Evolutionary conservation across 2,329 filamentous ascomycete species (phyloP).

Genomic region (Colletotrichum sp.): DNA sequence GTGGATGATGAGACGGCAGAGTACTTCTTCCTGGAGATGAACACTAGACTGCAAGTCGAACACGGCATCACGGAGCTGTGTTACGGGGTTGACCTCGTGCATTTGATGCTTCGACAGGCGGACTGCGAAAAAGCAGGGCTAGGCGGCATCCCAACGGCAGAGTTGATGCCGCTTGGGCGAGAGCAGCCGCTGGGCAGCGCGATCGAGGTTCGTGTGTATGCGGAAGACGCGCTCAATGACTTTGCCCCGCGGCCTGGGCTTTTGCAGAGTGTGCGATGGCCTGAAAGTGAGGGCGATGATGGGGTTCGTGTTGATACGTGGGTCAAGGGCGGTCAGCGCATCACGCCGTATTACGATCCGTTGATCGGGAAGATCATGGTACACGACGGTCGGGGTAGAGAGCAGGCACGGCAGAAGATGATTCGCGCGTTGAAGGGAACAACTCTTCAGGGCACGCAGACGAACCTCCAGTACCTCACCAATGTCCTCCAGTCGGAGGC

Average conservation of each 20-base stretch:
- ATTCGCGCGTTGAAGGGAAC: background rate
- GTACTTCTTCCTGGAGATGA: slow-evolving; percentile 44
- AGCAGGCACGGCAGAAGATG: slow-evolving; percentile 52
- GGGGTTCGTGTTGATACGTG: slow-evolving; percentile 67
- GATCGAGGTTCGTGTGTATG: slow-evolving; percentile 45
- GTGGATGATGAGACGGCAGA: slow-evolving; percentile 30
- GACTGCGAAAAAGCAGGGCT: slow-evolving; percentile 23
- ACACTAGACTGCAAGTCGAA: slow-evolving; percentile 74
- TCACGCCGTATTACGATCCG: slow-evolving; percentile 64
- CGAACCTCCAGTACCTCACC: background rate
- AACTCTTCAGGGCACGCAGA: background rate
- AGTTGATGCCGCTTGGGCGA: background rate
- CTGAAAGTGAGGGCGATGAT: slow-evolving; percentile 35
- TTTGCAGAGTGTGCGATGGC: slow-evolving; percentile 62
- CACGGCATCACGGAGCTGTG: slow-evolving; percentile 56
- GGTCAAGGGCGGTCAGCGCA: slow-evolving; percentile 60
- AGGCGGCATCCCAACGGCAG: background rate
- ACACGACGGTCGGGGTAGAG: slow-evolving; percentile 47
- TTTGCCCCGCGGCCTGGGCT: slow-evolving; percentile 65
- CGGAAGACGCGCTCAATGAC: slow-evolving; percentile 59
- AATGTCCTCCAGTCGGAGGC: background rate
- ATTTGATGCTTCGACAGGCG: slow-evolving; percentile 26
- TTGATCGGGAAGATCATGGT: slow-evolving; percentile 65
- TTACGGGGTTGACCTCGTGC: background rate
- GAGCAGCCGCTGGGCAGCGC: slow-evolving; percentile 32